These are phyloP conservation scores for Starmera caribaea DNA, from an alignment of 805 yeast species.

Conservation along the genomic window DNA sequence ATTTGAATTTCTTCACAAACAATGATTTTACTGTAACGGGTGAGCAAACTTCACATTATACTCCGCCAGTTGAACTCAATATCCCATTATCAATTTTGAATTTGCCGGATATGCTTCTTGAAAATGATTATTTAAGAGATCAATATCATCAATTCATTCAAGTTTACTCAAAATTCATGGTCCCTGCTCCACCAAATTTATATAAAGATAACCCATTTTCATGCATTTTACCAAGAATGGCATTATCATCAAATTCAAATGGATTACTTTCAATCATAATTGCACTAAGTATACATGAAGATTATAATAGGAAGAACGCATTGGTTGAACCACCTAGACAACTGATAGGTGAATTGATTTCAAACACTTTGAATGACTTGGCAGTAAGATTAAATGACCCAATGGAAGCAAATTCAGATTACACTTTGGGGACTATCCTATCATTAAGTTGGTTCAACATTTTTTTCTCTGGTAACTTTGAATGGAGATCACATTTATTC, in stretches of 20 bases:
- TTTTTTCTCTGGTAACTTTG: slow-evolving; percentile 30
- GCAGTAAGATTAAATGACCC: slow-evolving; percentile 39
- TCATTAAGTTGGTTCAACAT: slow-evolving; percentile 49
- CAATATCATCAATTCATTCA: slow-evolving; percentile 54
- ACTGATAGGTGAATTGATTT: slow-evolving; percentile 41
- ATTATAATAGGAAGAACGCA: slow-evolving; percentile 13
- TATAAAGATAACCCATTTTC: slow-evolving; percentile 60
- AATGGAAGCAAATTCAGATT: slow-evolving; percentile 49
- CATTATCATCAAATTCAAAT: slow-evolving; percentile 47
- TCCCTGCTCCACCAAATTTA: slow-evolving; percentile 51
- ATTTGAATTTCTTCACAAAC: too few relatives aligned
- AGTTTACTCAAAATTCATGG: slow-evolving; percentile 50
- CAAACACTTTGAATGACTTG: slow-evolving; percentile 49
- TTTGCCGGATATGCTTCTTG: slow-evolving; percentile 49
- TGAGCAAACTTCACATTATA: too few relatives aligned
- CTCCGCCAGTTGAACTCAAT: too few relatives aligned
- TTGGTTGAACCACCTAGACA: slow-evolving; percentile 15
- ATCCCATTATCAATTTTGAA: too few relatives aligned
- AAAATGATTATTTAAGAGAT: slow-evolving; percentile 51
- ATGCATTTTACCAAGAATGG: slow-evolving; percentile 56
- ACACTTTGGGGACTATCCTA: slow-evolving; percentile 53
- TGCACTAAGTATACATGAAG: slow-evolving; percentile 38
- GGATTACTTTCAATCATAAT: slow-evolving; percentile 45
- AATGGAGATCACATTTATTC: slow-evolving; percentile 55
- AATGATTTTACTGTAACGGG: too few relatives aligned